A percentile compares a stretch with the other conserved stretches of the same genome.
phyloP scores from a whole-genome alignment of 257 asterid species.

The Ophiorrhiza pumila region DNA sequence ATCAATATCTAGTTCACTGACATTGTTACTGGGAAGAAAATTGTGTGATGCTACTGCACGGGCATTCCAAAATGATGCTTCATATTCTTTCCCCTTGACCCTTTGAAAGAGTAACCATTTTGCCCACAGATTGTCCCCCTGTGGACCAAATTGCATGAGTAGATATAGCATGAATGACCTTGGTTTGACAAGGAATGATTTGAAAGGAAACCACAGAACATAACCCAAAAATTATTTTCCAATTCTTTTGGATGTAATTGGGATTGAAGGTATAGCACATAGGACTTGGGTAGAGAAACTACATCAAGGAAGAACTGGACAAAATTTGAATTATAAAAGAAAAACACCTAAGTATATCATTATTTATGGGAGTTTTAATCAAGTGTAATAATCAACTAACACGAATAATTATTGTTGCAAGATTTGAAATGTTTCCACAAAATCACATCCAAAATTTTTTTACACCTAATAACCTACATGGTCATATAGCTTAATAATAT shows the following conservation, averaged over 20 bases:
- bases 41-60: conserved; percentile 78
- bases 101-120: conserved; percentile 82
- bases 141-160: conserved; percentile 28
- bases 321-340: neutral
- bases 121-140: conserved; percentile 94
- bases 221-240: neutral
- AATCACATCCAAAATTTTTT: neutral
- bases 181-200: neutral
- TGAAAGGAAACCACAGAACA: neutral
- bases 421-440: neutral
- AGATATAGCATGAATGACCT: conserved; percentile 17
- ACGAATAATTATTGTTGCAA: neutral
- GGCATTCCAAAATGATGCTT: conserved; percentile 90
- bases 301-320: neutral
- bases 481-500: neutral
- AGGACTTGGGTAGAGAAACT: neutral
- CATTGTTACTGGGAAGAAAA: conserved; percentile 57
- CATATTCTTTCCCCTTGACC: conserved; percentile 91
- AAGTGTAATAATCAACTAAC: neutral
- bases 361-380: no score
- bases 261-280: neutral
- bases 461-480: neutral
- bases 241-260: neutral
- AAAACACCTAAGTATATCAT: neutral
- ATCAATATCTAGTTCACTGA: conserved; percentile 54